Evolutionary conservation across 768 basidiomycete species (phyloP), one percentile per base, ranked within the genome.

Genomic region (Lentinula aciculospora): DNA sequence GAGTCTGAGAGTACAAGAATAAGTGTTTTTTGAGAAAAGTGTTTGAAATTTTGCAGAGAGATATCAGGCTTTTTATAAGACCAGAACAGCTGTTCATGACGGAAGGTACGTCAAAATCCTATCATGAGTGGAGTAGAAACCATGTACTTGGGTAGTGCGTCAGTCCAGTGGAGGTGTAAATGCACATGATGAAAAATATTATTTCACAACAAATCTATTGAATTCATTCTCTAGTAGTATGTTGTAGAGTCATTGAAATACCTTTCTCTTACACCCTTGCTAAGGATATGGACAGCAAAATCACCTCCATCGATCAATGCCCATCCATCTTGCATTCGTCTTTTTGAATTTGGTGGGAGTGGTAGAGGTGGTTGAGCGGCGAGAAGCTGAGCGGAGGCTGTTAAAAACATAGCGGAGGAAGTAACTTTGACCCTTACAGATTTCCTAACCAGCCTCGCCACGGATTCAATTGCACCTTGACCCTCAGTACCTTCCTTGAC

Each of bases 401-500:
- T 47, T 19, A 42, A 34, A 25, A n/a, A 31, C 57, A 48, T 28
- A 29, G 12, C 6, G 32, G 49, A 39, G 32, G 27, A 51, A 12
- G 34, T 44, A 19, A 80, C 87, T 58, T 60, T 40, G 53, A 40
- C 28, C 10, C 51, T 3, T 48, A 86, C 91, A 61, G 81, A 77
- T 72, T 88, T 92, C 61, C 89, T 76, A 27, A 90, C 80, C 12
- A 81, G 68, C 49, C 88, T 78, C 44, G 89, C 81, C 37, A 92
- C 82, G 7, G 84, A 83, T 65, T 92, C 88, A 56, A 93, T 84
- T 1, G 85, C 81, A 5, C 90, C 92, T 64, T 85, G 79, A 56
- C 80, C 83, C 74, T 93, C 90, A 6, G 88, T 88, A 8, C 91
- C 91, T 63, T 91, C 88, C 67, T 91, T 94, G 50, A 94, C 89